A percentile compares a stretch with the other conserved stretches of the same genome.
phyloP scores from a whole-genome alignment of 768 basidiomycete genomes.

The Crassisporium funariophilum region DNA sequence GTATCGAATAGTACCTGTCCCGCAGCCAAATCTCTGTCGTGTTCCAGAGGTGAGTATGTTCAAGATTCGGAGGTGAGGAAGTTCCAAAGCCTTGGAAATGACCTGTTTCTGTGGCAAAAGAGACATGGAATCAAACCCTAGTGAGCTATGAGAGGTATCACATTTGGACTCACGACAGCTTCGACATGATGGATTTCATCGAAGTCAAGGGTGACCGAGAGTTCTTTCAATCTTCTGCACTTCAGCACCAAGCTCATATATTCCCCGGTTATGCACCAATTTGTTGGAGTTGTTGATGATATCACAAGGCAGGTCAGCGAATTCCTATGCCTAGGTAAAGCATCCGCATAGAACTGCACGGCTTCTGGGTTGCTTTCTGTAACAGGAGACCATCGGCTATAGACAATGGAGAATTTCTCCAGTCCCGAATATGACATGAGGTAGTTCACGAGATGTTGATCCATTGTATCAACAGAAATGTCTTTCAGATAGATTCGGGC shows the following conservation, averaged over 20 bases:
- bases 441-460: not conserved
- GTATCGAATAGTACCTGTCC: not conserved
- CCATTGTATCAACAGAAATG: not conserved
- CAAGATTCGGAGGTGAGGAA: not conserved
- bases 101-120: not conserved
- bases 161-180: not conserved
- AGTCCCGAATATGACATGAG: not conserved
- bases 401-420: not conserved
- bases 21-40: not conserved
- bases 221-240: not conserved
- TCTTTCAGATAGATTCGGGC: not conserved
- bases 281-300: not conserved
- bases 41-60: not conserved
- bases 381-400: too few relatives aligned
- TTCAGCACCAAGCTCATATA: not conserved
- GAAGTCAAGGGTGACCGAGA: not conserved
- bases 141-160: not conserved
- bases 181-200: not conserved
- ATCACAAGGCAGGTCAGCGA: not conserved
- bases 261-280: not conserved
- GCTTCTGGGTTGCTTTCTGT: not conserved
- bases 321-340: not conserved
- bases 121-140: not conserved
- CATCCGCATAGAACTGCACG: not conserved
- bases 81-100: not conserved